A percentile compares a stretch with the other conserved stretches of the same genome.
Conservation (phyloP, 176 grass and related monocot genomes). For the Phyllostachys edulis region DNA sequence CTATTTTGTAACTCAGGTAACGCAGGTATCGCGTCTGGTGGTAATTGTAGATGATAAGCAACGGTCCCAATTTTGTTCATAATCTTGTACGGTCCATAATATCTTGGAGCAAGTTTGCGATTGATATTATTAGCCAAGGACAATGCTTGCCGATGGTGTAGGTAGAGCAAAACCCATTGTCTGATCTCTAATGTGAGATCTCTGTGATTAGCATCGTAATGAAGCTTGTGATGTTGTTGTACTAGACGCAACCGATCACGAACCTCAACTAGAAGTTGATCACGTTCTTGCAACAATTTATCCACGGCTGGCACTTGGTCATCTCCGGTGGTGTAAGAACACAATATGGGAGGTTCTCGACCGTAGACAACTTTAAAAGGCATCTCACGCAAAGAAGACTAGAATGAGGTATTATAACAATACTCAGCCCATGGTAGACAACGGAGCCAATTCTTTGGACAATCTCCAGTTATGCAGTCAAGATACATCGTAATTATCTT, state of each 20-base stretch:
- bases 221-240: background rate
- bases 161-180: background rate
- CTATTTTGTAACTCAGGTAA: background rate
- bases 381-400: accelerated
- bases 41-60: background rate
- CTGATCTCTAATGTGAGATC: background rate
- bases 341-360: background rate
- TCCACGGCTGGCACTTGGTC: too few species aligned
- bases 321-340: background rate
- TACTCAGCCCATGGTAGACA: background rate
- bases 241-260: background rate
- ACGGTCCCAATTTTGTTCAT: background rate
- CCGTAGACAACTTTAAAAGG: background rate
- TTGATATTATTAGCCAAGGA: background rate
- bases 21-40: background rate
- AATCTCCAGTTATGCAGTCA: background rate
- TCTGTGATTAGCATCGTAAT: background rate
- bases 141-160: background rate
- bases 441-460: background rate
- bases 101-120: background rate
- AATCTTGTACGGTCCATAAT: background rate
- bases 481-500: background rate
- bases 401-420: background rate
- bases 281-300: background rate
- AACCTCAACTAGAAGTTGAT: background rate